phyloP scores from a whole-genome alignment of 2,329 filamentous ascomycete species.

The Ophiocordyceps camponoti-rufipedis region DNA sequence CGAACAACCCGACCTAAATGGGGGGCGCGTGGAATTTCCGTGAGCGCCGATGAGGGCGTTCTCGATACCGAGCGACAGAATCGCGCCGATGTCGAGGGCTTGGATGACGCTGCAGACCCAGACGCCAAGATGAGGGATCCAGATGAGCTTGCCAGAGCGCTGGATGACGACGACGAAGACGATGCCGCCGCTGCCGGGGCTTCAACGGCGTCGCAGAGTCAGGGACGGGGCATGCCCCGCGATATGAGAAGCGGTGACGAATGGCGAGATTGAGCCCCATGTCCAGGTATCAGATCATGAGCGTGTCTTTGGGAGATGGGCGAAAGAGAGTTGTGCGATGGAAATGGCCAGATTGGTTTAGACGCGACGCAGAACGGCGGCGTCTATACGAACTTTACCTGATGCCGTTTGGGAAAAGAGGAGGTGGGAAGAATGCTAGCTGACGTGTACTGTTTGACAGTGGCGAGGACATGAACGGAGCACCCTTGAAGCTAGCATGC shows the following conservation, averaged over 20 bases:
- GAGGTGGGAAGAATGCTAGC: too few species aligned
- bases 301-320: neutral
- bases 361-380: neutral
- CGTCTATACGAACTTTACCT: neutral
- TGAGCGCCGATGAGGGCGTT: conserved; percentile 45
- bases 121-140: conserved; percentile 50
- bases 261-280: conserved; percentile 20
- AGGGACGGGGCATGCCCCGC: conserved; percentile 12
- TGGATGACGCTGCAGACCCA: conserved; percentile 31
- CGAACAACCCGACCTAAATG: conserved; percentile 31
- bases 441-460: neutral
- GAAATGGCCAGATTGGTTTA: neutral
- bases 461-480: neutral
- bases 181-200: conserved; percentile 19
- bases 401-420: too few species aligned
- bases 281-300: neutral
- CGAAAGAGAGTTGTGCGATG: neutral
- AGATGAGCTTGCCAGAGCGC: conserved; percentile 41
- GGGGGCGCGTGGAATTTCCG: conserved; percentile 46
- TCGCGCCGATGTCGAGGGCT: conserved; percentile 24
- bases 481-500: neutral
- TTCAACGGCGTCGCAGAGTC: conserved; percentile 8
- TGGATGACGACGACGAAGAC: conserved; percentile 42
- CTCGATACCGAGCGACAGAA: conserved; percentile 29
- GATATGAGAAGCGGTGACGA: conserved; percentile 27